Evolutionary conservation across 2,329 filamentous ascomycete species (phyloP).

Genomic region (Colletotrichum liriopes): DNA sequence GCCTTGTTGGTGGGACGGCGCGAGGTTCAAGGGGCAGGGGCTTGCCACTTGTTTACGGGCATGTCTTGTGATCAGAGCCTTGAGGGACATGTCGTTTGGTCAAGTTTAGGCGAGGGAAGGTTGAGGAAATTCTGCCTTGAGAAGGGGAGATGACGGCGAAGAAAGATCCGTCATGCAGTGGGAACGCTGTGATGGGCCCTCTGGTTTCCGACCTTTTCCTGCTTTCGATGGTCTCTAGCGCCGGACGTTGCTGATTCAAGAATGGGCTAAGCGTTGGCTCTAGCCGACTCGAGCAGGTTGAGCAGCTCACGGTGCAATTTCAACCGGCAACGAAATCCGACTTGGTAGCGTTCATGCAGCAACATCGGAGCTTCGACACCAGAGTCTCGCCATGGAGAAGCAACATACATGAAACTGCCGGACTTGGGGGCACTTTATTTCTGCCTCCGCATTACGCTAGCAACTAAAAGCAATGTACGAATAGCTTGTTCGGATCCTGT

Average conservation of each 20-base stretch:
- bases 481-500: background rate
- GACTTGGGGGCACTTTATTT: slow-evolving; percentile 6
- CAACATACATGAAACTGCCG: slow-evolving; percentile 31
- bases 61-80: background rate
- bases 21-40: slow-evolving; percentile 10
- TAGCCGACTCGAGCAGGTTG: slow-evolving; percentile 9
- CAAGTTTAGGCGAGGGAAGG: background rate
- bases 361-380: background rate
- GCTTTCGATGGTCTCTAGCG: background rate
- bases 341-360: slow-evolving; percentile 29
- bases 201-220: background rate
- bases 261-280: background rate
- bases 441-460: slow-evolving; percentile 25
- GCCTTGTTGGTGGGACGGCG: slow-evolving; percentile 10
- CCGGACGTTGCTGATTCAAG: background rate
- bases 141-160: background rate
- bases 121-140: background rate
- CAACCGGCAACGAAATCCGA: slow-evolving; percentile 26
- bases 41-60: background rate
- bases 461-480: background rate
- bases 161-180: background rate
- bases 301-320: slow-evolving; percentile 17
- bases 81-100: no score
- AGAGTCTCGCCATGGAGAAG: slow-evolving; percentile 6
- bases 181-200: background rate